Evolutionary conservation across 495 filamentous ascomycete genomes (phyloP).

Genomic region (Penicillium lagena): DNA sequence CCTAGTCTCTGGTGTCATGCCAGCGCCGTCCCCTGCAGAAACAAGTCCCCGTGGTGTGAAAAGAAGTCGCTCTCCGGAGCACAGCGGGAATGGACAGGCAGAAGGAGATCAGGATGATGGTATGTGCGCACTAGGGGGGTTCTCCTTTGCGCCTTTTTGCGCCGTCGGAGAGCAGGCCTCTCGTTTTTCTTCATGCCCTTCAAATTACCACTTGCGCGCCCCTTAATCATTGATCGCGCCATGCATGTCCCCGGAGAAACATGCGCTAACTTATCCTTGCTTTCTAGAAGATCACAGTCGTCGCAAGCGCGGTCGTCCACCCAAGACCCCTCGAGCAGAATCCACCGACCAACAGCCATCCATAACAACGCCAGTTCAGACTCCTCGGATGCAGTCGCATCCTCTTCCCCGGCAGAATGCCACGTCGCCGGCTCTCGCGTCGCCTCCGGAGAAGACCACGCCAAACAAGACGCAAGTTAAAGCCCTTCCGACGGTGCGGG

Average conservation of each 20-base stretch:
- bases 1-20: constrained; percentile 36
- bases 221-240: too few species aligned
- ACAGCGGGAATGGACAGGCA: constrained; percentile 53
- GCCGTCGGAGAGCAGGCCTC: neutral
- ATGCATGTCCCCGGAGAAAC: neutral
- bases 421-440: constrained; percentile 60
- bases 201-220: too few species aligned
- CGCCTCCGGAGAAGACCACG: constrained; percentile 73
- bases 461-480: constrained; percentile 89
- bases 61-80: constrained; percentile 87
- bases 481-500: constrained; percentile 88
- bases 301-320: constrained; percentile 81
- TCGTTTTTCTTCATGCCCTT: too few species aligned
- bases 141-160: constrained; percentile 1
- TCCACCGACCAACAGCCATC: constrained; percentile 43
- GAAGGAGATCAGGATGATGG: constrained; percentile 73
- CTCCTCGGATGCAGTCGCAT: constrained; percentile 70
- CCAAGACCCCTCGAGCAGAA: constrained; percentile 56
- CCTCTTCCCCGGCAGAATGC: constrained; percentile 53
- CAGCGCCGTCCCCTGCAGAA: constrained; percentile 35
- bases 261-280: constrained; percentile 9
- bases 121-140: constrained; percentile 47
- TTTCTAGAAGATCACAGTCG: constrained; percentile 63
- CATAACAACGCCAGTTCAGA: constrained; percentile 53
- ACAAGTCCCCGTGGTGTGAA: constrained; percentile 74